A percentile compares a stretch with the other conserved stretches of the same genome.
phyloP scores from a whole-genome alignment of 75 land plant genomes.

The Azolla pinnata region DNA sequence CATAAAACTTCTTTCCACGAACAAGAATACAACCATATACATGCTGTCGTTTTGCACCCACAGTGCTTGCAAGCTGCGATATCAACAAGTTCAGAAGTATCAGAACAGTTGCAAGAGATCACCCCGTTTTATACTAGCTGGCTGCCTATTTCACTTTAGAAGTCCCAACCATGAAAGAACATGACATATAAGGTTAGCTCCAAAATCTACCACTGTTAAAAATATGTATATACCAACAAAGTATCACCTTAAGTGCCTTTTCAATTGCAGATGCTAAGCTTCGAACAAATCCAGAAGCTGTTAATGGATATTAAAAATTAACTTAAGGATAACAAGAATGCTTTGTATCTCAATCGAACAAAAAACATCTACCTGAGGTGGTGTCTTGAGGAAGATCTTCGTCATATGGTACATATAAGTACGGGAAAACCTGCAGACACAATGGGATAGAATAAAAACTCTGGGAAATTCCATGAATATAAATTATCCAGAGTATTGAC shows the following conservation, averaged over 20 bases:
- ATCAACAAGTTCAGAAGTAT: too few species aligned
- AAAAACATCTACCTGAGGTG: constrained; percentile 32
- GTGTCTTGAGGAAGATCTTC: constrained; percentile 33
- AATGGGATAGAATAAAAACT: neutral
- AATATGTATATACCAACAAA: neutral
- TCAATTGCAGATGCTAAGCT: constrained; percentile 52
- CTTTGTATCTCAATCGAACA: neutral
- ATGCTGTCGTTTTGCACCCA: constrained; percentile 70
- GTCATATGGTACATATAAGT: constrained; percentile 64
- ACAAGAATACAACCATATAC: constrained; percentile 84
- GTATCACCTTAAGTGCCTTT: constrained; percentile 70
- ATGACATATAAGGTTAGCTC: too few species aligned
- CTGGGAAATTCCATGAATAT: neutral
- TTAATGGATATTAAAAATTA: constrained; percentile 2
- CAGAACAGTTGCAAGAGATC: too few species aligned
- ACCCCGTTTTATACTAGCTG: too few species aligned
- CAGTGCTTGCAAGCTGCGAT: constrained; percentile 42
- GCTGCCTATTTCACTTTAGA: neutral
- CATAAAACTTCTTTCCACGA: constrained; percentile 75
- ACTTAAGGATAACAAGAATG: neutral
- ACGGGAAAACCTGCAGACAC: constrained; percentile 73
- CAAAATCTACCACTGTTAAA: too few species aligned
- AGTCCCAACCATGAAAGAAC: neutral
- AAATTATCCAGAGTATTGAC: neutral
- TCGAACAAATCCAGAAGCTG: constrained; percentile 41